phyloP scores from a whole-genome alignment of 2,329 filamentous ascomycete genomes.

The Monilinia vaccinii-corymbosi region DNA sequence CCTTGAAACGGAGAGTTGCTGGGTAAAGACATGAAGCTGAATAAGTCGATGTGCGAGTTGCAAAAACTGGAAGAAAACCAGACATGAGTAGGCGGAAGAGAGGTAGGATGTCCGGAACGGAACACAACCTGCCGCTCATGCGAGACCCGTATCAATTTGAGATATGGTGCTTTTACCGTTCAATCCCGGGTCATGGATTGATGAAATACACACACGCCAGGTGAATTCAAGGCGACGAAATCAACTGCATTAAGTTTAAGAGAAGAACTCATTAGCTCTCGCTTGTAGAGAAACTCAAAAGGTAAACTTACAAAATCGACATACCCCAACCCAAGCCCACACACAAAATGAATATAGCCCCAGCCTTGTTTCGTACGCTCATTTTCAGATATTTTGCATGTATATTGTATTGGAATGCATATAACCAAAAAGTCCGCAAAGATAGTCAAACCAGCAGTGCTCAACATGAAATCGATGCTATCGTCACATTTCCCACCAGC shows the following conservation, averaged over 20 bases:
- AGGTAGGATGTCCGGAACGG: not conserved
- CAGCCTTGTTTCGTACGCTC: slow-evolving; percentile 14
- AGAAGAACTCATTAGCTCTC: not conserved
- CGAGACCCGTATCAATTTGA: slow-evolving; percentile 17
- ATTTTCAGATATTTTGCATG: slow-evolving; percentile 18
- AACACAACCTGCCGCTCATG: slow-evolving; percentile 14
- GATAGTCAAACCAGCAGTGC: slow-evolving; percentile 16
- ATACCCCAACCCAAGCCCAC: slow-evolving; percentile 14
- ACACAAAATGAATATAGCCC: slow-evolving; percentile 9
- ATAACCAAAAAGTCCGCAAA: slow-evolving; percentile 18
- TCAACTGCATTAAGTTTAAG: slow-evolving; percentile 16
- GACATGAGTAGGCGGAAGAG: not conserved
- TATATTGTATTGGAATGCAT: slow-evolving; percentile 16
- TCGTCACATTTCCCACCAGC: slow-evolving; percentile 17
- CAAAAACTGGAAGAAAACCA: not conserved
- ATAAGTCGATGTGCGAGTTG: not conserved
- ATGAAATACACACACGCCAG: slow-evolving; percentile 10
- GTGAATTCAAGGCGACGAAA: slow-evolving; percentile 12
- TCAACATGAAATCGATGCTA: slow-evolving; percentile 13
- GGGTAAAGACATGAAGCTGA: not conserved
- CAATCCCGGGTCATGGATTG: slow-evolving; percentile 11
- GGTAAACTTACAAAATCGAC: not conserved
- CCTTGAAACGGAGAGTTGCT: not conserved
- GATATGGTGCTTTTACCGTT: slow-evolving; percentile 18
- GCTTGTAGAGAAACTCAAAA: not conserved